phyloP scores from a whole-genome alignment of 2,329 filamentous ascomycete species.

The Ophiostoma pallidulum region DNA sequence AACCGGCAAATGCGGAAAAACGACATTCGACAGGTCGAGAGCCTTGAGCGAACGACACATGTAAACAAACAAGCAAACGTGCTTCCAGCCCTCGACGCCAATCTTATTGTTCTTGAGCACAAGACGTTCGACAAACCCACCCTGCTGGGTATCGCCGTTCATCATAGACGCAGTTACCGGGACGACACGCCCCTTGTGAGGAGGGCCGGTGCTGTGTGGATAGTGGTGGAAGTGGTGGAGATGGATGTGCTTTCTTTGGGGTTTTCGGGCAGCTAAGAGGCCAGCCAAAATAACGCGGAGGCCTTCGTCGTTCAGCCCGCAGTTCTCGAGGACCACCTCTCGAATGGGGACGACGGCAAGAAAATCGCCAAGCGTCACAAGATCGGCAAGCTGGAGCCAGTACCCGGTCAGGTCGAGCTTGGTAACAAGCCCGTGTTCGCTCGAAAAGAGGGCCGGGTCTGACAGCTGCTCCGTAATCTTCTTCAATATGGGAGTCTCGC shows the following conservation, averaged over 20 bases:
- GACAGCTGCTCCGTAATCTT: constrained; percentile 83
- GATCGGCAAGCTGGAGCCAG: constrained; percentile 70
- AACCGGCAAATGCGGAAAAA: constrained; percentile 48
- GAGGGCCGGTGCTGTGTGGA: background rate
- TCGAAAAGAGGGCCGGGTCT: constrained; percentile 54
- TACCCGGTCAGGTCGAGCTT: constrained; percentile 80
- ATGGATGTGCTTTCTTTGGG: constrained; percentile 45
- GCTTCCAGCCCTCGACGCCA: constrained; percentile 78
- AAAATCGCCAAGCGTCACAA: constrained; percentile 85
- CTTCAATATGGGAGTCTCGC: constrained; percentile 86
- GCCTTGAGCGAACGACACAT: constrained; percentile 79
- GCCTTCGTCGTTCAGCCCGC: constrained; percentile 77
- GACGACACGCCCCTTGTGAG: constrained; percentile 22
- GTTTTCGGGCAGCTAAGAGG: constrained; percentile 67
- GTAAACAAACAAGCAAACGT: constrained; percentile 82
- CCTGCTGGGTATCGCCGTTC: constrained; percentile 37
- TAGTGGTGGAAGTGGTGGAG: constrained; percentile 11
- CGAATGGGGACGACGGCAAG: constrained; percentile 86
- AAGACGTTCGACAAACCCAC: constrained; percentile 75
- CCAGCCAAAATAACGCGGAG: constrained; percentile 79
- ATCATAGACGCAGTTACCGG: constrained; percentile 20
- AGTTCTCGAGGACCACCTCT: constrained; percentile 78
- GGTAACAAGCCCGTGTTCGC: constrained; percentile 64
- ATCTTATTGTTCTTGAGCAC: constrained; percentile 90
- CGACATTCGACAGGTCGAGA: constrained; percentile 77